These are phyloP conservation scores for Uronychia binucleata DNA, from an alignment of 73 alveolate species.

Conservation along the genomic window DNA sequence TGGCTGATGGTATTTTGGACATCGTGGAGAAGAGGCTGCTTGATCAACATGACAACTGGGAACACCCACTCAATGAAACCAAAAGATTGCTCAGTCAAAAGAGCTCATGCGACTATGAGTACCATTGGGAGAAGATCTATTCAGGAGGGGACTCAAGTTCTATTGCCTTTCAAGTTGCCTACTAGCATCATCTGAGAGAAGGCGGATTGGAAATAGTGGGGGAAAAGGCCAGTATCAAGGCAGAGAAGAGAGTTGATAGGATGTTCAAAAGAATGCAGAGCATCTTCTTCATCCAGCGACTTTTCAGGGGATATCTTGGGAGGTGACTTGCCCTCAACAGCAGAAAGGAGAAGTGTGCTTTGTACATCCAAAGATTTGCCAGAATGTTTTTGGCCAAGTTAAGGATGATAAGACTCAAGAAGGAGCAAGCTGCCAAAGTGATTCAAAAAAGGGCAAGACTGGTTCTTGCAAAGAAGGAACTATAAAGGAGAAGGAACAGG, in stretches of 20 bases:
- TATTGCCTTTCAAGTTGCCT: slow-evolving; percentile 10
- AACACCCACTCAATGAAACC: neutral
- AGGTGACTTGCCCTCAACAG: slow-evolving; percentile 6
- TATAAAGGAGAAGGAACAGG: neutral
- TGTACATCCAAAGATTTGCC: slow-evolving; percentile 16
- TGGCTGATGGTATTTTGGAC: slow-evolving; percentile 71
- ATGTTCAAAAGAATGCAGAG: slow-evolving; percentile 5
- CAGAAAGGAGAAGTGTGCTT: neutral
- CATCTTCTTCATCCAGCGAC: slow-evolving; percentile 45
- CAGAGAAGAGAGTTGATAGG: slow-evolving; percentile 60
- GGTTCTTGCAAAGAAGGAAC: slow-evolving; percentile 9
- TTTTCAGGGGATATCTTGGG: slow-evolving; percentile 47
- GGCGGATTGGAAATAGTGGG: slow-evolving; percentile 57
- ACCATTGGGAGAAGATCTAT: slow-evolving; percentile 29
- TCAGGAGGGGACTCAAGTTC: slow-evolving; percentile 29
- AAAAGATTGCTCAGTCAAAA: neutral
- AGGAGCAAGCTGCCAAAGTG: neutral
- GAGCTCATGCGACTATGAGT: slow-evolving; percentile 3
- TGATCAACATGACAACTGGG: slow-evolving; percentile 33
- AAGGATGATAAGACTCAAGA: neutral
- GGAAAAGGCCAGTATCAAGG: slow-evolving; percentile 41
- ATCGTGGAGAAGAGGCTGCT: slow-evolving; percentile 31
- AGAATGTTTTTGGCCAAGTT: slow-evolving; percentile 24
- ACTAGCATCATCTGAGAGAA: neutral
- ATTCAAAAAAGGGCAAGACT: slow-evolving; percentile 16